Evolutionary conservation across 2,329 filamentous ascomycete genomes (phyloP).

Genomic region (Fusarium vanettenii): DNA sequence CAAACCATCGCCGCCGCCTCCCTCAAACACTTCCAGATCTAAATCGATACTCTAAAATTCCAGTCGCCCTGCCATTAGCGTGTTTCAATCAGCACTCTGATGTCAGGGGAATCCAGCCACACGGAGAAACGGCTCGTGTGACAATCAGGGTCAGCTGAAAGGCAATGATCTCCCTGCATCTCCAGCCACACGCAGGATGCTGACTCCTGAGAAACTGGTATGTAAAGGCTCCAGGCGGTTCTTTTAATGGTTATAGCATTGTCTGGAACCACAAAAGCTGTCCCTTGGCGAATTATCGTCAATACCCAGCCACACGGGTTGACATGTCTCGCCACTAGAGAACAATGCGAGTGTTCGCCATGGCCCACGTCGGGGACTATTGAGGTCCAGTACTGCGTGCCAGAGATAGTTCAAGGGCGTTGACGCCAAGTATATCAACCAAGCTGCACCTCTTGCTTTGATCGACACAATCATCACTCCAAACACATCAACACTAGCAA

Average conservation of each 20-base stretch:
- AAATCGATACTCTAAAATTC: conserved; percentile 5
- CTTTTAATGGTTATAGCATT: conserved; percentile 15
- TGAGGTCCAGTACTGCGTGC: conserved; percentile 16
- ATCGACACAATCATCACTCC: background rate
- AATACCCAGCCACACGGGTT: conserved; percentile 24
- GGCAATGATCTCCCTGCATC: conserved; percentile 17
- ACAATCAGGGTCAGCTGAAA: background rate
- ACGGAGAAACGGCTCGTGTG: background rate
- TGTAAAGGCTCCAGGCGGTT: background rate
- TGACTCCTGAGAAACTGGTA: background rate
- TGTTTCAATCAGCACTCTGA: conserved; percentile 5
- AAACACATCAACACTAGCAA: background rate
- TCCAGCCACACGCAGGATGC: conserved; percentile 7
- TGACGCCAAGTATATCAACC: conserved; percentile 32
- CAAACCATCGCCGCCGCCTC: conserved; percentile 14
- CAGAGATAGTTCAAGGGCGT: conserved; percentile 7
- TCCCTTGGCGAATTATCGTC: background rate
- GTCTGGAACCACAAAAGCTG: background rate
- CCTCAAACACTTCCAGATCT: conserved; percentile 10
- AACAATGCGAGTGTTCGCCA: conserved; percentile 27
- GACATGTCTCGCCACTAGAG: conserved; percentile 5
- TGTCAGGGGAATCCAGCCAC: conserved; percentile 5
- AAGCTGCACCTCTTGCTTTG: background rate
- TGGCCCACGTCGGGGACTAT: background rate
- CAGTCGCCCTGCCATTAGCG: background rate